These are phyloP conservation scores for Calonectria naviculata DNA, from an alignment of 2,329 filamentous ascomycete genomes.

Conservation along the genomic window DNA sequence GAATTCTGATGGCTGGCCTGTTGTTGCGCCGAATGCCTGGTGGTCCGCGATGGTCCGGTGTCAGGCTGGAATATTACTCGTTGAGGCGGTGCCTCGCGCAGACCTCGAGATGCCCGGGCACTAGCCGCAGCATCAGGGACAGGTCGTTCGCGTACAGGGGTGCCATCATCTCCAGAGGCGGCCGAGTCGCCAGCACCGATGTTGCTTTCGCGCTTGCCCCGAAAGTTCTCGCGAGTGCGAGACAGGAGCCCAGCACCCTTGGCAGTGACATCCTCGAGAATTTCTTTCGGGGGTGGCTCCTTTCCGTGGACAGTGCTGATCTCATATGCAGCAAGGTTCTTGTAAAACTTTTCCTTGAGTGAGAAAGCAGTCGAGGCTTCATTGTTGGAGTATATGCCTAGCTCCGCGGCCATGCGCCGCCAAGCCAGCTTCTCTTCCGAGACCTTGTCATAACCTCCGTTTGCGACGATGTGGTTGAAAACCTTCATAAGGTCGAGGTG, in stretches of 20 bases:
- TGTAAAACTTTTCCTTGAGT: slow-evolving; percentile 90
- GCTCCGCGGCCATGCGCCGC: slow-evolving; percentile 81
- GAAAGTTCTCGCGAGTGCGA: slow-evolving; percentile 82
- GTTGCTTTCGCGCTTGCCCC: slow-evolving; percentile 57
- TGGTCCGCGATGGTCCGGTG: slow-evolving; percentile 71
- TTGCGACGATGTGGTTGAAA: slow-evolving; percentile 80
- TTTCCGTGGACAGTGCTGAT: slow-evolving; percentile 81
- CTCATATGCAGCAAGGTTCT: slow-evolving; percentile 88
- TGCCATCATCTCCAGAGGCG: slow-evolving; percentile 69
- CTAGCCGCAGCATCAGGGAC: slow-evolving; percentile 64
- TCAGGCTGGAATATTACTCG: slow-evolving; percentile 89
- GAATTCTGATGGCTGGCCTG: slow-evolving; percentile 46
- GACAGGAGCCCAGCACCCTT: slow-evolving; percentile 85
- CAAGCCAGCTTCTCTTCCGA: slow-evolving; percentile 87
- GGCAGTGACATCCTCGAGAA: slow-evolving; percentile 87
- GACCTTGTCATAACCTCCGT: slow-evolving; percentile 88
- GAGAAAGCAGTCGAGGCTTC: slow-evolving; percentile 87
- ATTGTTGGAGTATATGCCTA: slow-evolving; percentile 80
- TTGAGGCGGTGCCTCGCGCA: slow-evolving; percentile 87
- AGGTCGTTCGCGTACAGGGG: slow-evolving; percentile 64
- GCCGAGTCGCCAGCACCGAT: slow-evolving; percentile 68
- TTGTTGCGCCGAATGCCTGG: slow-evolving; percentile 66
- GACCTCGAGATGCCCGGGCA: slow-evolving; percentile 69
- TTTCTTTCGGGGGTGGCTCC: slow-evolving; percentile 88
- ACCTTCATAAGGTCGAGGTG: slow-evolving; percentile 83